phyloP scores from a whole-genome alignment of 1,139 yeast species.

The Wickerhamomyces sp. region DNA sequence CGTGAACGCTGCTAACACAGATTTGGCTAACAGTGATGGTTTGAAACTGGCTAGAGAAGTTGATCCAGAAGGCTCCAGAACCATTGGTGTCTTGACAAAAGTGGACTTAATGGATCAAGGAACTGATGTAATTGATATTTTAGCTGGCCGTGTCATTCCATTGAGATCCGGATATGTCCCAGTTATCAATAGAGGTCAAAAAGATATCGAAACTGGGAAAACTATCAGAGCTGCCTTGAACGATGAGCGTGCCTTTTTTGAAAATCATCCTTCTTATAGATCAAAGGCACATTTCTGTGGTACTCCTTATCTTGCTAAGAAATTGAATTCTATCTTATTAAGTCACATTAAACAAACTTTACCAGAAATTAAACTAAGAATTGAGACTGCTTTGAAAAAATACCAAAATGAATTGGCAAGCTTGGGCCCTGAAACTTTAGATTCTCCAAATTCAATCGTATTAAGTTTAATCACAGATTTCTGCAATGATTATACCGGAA shows the following conservation, averaged over 20 bases:
- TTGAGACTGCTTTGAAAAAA: slow-evolving; percentile 77
- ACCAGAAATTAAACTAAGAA: slow-evolving; percentile 89
- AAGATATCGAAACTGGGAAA: slow-evolving; percentile 83
- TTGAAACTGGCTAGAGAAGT: slow-evolving; percentile 94
- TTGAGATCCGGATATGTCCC: slow-evolving; percentile 95
- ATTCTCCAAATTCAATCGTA: slow-evolving; percentile 86
- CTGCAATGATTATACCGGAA: slow-evolving; percentile 86
- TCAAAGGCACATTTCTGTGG: slow-evolving; percentile 93
- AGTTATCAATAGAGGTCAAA: slow-evolving; percentile 96
- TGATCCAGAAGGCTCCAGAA: slow-evolving; percentile 95
- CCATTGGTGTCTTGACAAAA: slow-evolving; percentile 95
- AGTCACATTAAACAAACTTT: slow-evolving; percentile 92
- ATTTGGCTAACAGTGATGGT: slow-evolving; percentile 96
- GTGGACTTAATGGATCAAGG: slow-evolving; percentile 98
- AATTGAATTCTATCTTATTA: slow-evolving; percentile 81
- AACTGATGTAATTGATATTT: slow-evolving; percentile 95
- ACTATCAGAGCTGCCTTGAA: slow-evolving; percentile 85
- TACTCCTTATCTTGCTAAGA: slow-evolving; percentile 93
- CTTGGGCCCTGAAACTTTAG: slow-evolving; percentile 83
- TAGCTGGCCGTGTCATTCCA: slow-evolving; percentile 95
- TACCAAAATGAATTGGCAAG: slow-evolving; percentile 74
- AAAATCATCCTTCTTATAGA: slow-evolving; percentile 68
- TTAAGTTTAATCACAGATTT: slow-evolving; percentile 89
- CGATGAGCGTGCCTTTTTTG: slow-evolving; percentile 77
- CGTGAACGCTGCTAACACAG: slow-evolving; percentile 96